These are phyloP conservation scores for Paralagenidium karlingii DNA, from an alignment of 352 stramenopile species.

Conservation along the genomic window DNA sequence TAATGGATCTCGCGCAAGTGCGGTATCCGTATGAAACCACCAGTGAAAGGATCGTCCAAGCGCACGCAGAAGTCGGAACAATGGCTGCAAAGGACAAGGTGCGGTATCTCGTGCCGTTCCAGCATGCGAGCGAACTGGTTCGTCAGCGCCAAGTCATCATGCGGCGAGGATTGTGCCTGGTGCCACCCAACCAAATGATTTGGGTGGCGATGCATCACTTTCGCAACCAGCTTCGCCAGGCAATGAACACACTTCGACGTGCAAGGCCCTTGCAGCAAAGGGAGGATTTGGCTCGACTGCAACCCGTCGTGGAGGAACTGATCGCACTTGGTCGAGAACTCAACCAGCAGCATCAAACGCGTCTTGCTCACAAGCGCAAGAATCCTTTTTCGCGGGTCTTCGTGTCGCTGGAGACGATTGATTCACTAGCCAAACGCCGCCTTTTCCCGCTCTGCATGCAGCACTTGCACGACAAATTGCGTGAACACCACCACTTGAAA, in stretches of 20 bases:
- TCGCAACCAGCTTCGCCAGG: constrained; percentile 8
- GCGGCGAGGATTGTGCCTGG: constrained; percentile 23
- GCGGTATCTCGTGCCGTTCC: constrained; percentile 35
- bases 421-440: constrained; percentile 30
- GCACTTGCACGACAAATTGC: constrained; percentile 53
- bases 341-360: not conserved
- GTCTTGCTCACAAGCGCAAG: not conserved
- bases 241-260: constrained; percentile 27
- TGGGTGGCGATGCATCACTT: constrained; percentile 31
- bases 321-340: constrained; percentile 14
- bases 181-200: constrained; percentile 19
- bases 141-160: constrained; percentile 27
- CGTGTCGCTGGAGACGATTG: constrained; percentile 70
- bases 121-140: constrained; percentile 21
- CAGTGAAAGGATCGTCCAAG: not conserved
- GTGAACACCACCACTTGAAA: constrained; percentile 72
- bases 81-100: constrained; percentile 4
- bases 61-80: constrained; percentile 5
- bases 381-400: not conserved
- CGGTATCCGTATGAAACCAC: constrained; percentile 9
- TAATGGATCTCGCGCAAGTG: constrained; percentile 7
- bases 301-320: constrained; percentile 22
- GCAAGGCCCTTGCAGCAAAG: constrained; percentile 27
- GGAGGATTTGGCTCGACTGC: constrained; percentile 20
- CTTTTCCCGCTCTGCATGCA: constrained; percentile 81